Base-by-base conservation (phyloP, 2,329 filamentous ascomycete genomes). In the Albifimbria verrucaria region DNA sequence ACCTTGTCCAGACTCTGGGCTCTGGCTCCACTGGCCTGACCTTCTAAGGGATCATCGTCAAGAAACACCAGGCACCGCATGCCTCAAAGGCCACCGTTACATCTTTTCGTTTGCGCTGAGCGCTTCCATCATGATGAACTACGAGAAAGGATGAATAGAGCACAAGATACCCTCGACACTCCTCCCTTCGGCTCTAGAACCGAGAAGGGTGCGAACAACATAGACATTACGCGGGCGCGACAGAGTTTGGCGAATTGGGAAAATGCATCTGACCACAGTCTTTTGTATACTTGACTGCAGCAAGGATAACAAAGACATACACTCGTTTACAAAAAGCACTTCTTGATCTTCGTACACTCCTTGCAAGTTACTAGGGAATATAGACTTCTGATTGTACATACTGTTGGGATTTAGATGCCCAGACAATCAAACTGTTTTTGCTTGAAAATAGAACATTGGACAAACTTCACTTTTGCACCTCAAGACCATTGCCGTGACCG, bases 1-100 rank as follows among this genome's bases (percentile, higher is more conserved):
- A 81, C 57, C 68, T 84, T 59, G 68, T 82, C 65, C 77, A 74
- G 65, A 80, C 77, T 23, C 75, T 81, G 9, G 78, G 78, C 49
- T 57, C 59, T 45, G 69, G 71, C 47, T 53, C 52, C 42, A 57
- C 62, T 32, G 61, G 60, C 50, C 17, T 65, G 50, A 28, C 52
- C 53, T 65, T 65, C 50, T 39, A 39, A 39, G 18, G 32, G 32
- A n/a, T 39, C 18, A 39, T n/a, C 18, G 32, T 12, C 11, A 17
- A 21, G 15, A 54, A 47, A 18, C 25, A 50, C n/a, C n/a, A n/a
- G n/a, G n/a, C n/a, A n/a, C n/a, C n/a, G n/a, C n/a, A 46, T 39
- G 43, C 41, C 36, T 48, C 41, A 41, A 49, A 22, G n/a, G n/a
- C n/a, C n/a, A 20, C 36, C 18, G 9, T 49, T 18, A 41, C 39